These are phyloP conservation scores for Glonium stellatum DNA, from an alignment of 495 filamentous ascomycete species.

Conservation along the genomic window DNA sequence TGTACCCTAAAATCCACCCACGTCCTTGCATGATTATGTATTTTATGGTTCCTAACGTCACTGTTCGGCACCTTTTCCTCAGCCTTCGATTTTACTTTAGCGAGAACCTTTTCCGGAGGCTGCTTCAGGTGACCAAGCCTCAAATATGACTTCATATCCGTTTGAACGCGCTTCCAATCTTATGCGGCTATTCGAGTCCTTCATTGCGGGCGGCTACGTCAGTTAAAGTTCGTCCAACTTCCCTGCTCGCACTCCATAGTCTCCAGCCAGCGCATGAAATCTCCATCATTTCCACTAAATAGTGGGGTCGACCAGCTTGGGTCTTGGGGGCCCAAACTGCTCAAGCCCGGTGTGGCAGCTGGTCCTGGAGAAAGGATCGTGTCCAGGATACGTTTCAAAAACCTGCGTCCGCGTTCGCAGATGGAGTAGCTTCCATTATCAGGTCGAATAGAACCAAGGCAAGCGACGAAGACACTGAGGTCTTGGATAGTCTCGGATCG, in stretches of 20 bases:
- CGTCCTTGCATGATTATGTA: too few species aligned
- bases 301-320: slow-evolving; percentile 24
- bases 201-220: neutral
- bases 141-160: too few species aligned
- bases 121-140: too few species aligned
- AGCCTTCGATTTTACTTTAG: too few species aligned
- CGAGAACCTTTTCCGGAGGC: too few species aligned
- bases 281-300: slow-evolving; percentile 30
- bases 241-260: slow-evolving; percentile 36
- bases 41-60: too few species aligned
- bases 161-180: too few species aligned
- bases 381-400: slow-evolving; percentile 44
- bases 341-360: neutral
- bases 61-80: too few species aligned
- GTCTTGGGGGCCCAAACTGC: slow-evolving; percentile 10
- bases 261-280: slow-evolving; percentile 37
- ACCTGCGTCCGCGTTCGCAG: slow-evolving; percentile 41
- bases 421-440: slow-evolving; percentile 48
- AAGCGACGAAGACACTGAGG: slow-evolving; percentile 55
- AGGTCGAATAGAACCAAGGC: slow-evolving; percentile 50
- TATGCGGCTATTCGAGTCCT: too few species aligned
- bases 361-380: slow-evolving; percentile 34
- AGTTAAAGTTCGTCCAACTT: slow-evolving; percentile 24
- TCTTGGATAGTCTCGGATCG: slow-evolving; percentile 58
- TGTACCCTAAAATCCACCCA: too few species aligned